Percentiles rank a stretch among this genome's conserved stretches.
phyloP scores from a whole-genome alignment of 306 rosid species.

The Ochetophila trinervis region DNA sequence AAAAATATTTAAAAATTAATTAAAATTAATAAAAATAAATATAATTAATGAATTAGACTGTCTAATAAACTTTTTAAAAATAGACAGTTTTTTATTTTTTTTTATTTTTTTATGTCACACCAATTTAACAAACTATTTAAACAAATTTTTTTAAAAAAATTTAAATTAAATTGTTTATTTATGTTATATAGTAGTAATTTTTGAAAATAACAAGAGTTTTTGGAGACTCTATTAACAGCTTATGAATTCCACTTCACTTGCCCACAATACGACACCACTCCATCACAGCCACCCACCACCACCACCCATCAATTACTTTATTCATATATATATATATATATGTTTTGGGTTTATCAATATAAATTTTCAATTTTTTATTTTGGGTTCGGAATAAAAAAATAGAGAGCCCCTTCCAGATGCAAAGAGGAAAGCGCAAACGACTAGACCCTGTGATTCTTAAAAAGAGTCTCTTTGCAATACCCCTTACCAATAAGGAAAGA shows the following conservation, averaged over 20 bases:
- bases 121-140: too few relatives aligned
- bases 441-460: not conserved
- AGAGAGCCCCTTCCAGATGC: not conserved
- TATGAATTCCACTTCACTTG: conserved; percentile 38
- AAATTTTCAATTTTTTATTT: not conserved
- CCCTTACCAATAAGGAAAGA: conserved; percentile 14
- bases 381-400: not conserved
- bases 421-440: conserved; percentile 11
- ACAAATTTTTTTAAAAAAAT: too few relatives aligned
- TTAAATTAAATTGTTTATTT: too few relatives aligned
- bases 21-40: too few relatives aligned
- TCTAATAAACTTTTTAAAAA: too few relatives aligned
- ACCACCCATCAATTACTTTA: conserved; percentile 28
- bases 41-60: too few relatives aligned
- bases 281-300: conserved; percentile 28
- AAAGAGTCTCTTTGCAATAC: conserved; percentile 13
- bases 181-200: too few relatives aligned
- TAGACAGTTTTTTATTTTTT: too few relatives aligned
- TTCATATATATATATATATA: not conserved
- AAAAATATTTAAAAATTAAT: too few relatives aligned
- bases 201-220: too few relatives aligned
- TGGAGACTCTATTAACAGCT: too few relatives aligned
- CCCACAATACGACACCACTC: conserved; percentile 41
- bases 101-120: too few relatives aligned
- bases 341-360: not conserved